Conservation (phyloP, 352 stramenopile species). For the Phytophthora ramorum region DNA sequence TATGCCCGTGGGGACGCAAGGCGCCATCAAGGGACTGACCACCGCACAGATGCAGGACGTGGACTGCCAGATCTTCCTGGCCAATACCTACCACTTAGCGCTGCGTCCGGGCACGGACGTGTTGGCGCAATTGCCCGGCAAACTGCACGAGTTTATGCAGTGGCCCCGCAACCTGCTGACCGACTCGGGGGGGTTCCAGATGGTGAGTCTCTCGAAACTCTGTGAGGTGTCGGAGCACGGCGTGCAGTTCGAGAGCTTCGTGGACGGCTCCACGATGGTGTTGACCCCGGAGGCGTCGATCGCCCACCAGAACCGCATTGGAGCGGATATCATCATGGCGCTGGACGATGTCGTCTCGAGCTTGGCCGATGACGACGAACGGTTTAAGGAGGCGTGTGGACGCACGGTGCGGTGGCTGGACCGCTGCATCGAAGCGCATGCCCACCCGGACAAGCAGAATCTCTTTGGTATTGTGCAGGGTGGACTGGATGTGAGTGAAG, state of each 20-base stretch:
- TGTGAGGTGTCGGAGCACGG: slow-evolving; percentile 92
- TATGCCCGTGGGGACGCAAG: slow-evolving; percentile 98
- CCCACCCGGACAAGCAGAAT: slow-evolving; percentile 89
- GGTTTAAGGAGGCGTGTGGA: slow-evolving; percentile 93
- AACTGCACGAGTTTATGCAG: slow-evolving; percentile 97
- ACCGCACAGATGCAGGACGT: slow-evolving; percentile 79
- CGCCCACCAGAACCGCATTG: slow-evolving; percentile 96
- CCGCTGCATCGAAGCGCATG: slow-evolving; percentile 93
- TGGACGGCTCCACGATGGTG: slow-evolving; percentile 91
- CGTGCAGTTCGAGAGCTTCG: slow-evolving; percentile 87
- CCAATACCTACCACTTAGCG: slow-evolving; percentile 98
- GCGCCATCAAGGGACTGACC: slow-evolving; percentile 95
- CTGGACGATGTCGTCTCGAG: slow-evolving; percentile 97
- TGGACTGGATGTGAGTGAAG: slow-evolving; percentile 90
- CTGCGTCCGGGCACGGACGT: slow-evolving; percentile 93
- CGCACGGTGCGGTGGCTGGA: slow-evolving; percentile 96
- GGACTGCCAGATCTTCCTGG: slow-evolving; percentile 93
- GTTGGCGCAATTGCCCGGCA: slow-evolving; percentile 76
- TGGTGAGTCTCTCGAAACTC: slow-evolving; percentile 96
- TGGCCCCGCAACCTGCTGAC: slow-evolving; percentile 96
- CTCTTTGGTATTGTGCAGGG: slow-evolving; percentile 98
- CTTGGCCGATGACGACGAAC: slow-evolving; percentile 83
- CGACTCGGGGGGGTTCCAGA: slow-evolving; percentile 98
- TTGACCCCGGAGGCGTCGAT: slow-evolving; percentile 94
- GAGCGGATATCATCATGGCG: slow-evolving; percentile 98